Conservation (phyloP, 192 early-diverging fungal species). For the Coemansia sp. region DNA sequence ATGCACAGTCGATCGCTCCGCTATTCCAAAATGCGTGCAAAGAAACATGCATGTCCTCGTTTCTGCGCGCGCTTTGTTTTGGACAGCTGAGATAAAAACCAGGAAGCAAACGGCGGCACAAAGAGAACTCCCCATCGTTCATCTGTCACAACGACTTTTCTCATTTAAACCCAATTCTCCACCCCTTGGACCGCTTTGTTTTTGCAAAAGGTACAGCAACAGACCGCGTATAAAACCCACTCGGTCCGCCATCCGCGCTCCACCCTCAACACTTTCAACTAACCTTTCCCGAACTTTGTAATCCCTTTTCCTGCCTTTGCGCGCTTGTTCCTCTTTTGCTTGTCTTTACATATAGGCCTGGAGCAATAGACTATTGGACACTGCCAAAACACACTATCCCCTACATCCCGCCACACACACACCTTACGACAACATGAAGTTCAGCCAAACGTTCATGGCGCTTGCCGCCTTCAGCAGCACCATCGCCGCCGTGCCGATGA, state of each 20-base stretch:
- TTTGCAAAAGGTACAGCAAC: conserved; percentile 33
- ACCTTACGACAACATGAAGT: conserved; percentile 53
- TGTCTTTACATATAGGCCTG: conserved; percentile 38
- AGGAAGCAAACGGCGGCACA: conserved; percentile 12
- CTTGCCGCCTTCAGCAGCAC: conserved; percentile 52
- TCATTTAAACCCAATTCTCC: conserved; percentile 11
- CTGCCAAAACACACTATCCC: conserved; percentile 19
- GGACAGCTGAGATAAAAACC: conserved; percentile 40
- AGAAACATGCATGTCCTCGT: conserved; percentile 6
- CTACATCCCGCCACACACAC: conserved; percentile 15
- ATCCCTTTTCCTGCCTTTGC: conserved; percentile 8
- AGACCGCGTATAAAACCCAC: conserved; percentile 15
- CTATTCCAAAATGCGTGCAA: conserved; percentile 18
- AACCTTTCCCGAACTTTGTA: conserved; percentile 13
- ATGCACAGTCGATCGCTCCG: conserved; percentile 37
- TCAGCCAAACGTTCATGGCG: conserved; percentile 52
- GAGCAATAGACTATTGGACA: conserved; percentile 49
- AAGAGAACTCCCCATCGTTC: conserved; percentile 40
- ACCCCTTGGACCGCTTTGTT: conserved; percentile 32
- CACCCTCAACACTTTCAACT: conserved; percentile 19
- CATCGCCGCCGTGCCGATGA: conserved; percentile 36
- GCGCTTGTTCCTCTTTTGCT: conserved; percentile 4
- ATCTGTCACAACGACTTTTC: conserved; percentile 38
- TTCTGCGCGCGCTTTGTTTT: conserved; percentile 22
- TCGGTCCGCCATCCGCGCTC: conserved; percentile 20